Base-by-base conservation (phyloP, 2,329 filamentous ascomycete genomes). In the Ilyonectria mors-panacis region DNA sequence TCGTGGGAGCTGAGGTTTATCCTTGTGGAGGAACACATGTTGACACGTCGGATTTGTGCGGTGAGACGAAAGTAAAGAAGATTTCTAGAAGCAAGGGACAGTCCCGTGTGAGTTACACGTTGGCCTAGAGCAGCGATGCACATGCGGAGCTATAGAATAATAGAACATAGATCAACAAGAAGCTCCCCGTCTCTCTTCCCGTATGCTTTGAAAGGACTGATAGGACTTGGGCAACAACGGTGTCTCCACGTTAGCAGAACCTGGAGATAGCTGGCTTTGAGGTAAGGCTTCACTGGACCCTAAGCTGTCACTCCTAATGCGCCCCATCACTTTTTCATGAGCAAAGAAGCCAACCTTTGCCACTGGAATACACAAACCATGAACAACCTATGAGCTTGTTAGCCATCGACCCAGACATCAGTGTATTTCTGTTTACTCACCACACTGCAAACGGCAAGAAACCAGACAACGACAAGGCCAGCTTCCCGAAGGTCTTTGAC, bases 381-480 rank as follows among this genome's bases (percentile, higher is more conserved):
- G 94, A 6, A 96, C 91, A 48, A 94, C 82, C 78, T 80, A 8
- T 15, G 0, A 12, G 17, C 17, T 1, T 6, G 7, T 68, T 17
- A 63, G 58, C 3, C 17, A 17, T n/a, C 15, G 45, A 33, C 7
- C 17, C 3, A 42, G 26, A 33, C 8, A 6, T 1, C 0, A 2
- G 0, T 0, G 0, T 0, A 3, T 1, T 13, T 19, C 1, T 4
- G 33, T 17, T 1, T 8, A 85, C 90, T 85, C 82, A 94, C 92
- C 67, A 97, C 91, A 71, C 93, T 96, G 81, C 92, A 95, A 26
- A 96, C 89, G 7, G 89, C 87, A 57, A 97, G 80, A 76, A 97
- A 97, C 94, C 94, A 97, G n/a, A 97, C 91, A 0, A 97, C 88
- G 1, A 95, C 85, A 2, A 85, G 85, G 59, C 94, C 87, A 0